Percentiles rank a stretch among this genome's conserved stretches.
Evolutionary conservation across 1,284 basidiomycete species (phyloP).

Genomic region (Ceratobasidium theobromae): DNA sequence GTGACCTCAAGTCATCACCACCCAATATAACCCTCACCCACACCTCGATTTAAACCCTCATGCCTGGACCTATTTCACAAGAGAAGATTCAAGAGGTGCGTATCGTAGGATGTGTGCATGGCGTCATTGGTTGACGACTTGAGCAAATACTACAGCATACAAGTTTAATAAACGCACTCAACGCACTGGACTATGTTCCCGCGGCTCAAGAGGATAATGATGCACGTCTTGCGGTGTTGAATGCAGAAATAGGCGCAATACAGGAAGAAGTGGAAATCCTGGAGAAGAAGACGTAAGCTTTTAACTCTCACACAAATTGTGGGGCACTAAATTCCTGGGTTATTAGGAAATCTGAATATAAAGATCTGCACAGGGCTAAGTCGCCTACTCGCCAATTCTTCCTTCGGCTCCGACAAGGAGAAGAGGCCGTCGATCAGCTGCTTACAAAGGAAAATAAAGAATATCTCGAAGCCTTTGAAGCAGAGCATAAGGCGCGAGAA

Average conservation of each 20-base stretch:
- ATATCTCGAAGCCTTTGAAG: not conserved
- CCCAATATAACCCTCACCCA: not conserved
- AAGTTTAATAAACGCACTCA: constrained; percentile 8
- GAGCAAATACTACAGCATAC: not conserved
- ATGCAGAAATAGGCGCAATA: not conserved
- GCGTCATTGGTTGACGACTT: not conserved
- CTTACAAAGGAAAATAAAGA: constrained; percentile 8
- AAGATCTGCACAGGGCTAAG: constrained; percentile 7
- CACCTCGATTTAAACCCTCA: not conserved
- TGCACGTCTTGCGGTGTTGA: constrained; percentile 1
- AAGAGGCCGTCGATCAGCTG: constrained; percentile 5
- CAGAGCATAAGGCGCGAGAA: constrained; percentile 6
- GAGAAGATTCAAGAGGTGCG: constrained; percentile 8
- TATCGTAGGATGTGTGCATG: not conserved
- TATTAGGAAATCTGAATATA: constrained; percentile 19
- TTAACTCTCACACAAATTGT: no score
- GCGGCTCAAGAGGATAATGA: constrained; percentile 13
- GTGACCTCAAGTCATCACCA: no score
- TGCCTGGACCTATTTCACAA: constrained; percentile 9
- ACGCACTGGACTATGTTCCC: constrained; percentile 18
- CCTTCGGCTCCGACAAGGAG: constrained; percentile 1
- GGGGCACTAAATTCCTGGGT: not conserved
- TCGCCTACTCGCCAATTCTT: not conserved
- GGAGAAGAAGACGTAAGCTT: constrained; percentile 9
- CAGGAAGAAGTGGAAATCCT: not conserved